These are phyloP conservation scores for Aschersonia sp. DNA, from an alignment of 2,329 filamentous ascomycete species.

Conservation along the genomic window DNA sequence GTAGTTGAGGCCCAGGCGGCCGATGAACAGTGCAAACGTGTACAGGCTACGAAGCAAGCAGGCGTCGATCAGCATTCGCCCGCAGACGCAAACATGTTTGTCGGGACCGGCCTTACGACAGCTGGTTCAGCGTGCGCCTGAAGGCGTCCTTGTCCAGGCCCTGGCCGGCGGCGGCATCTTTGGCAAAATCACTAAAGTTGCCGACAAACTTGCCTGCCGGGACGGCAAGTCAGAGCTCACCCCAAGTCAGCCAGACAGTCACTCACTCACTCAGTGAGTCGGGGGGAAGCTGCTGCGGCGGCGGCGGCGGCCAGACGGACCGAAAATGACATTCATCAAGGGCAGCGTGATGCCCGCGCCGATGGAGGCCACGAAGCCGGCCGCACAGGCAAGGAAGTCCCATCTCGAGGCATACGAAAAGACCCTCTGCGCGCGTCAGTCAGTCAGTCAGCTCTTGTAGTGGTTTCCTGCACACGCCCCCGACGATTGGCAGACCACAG, in stretches of 20 bases:
- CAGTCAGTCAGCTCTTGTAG: not conserved
- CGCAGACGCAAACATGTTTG: no score
- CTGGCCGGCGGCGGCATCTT: conserved; percentile 14
- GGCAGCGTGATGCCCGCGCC: conserved; percentile 41
- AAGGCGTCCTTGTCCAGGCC: conserved; percentile 21
- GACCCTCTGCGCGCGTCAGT: conserved; percentile 21
- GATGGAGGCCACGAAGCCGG: conserved; percentile 31
- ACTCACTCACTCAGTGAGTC: no score
- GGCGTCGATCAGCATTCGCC: not conserved
- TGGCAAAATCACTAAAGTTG: conserved; percentile 30
- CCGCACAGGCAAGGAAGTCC: conserved; percentile 33
- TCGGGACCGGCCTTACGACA: conserved; percentile 21
- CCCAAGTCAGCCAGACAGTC: not conserved
- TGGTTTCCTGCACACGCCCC: no score
- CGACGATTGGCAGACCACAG: not conserved
- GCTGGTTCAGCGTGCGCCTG: conserved; percentile 22
- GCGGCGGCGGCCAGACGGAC: conserved; percentile 7
- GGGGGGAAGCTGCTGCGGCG: no score
- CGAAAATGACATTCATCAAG: conserved; percentile 45
- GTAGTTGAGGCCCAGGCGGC: conserved; percentile 48
- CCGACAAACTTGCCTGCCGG: conserved; percentile 25
- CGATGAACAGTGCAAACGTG: conserved; percentile 58
- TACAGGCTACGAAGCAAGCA: conserved; percentile 33
- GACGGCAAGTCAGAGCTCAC: not conserved
- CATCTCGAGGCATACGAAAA: conserved; percentile 39